phyloP scores from a whole-genome alignment of 306 rosid species.

The Boehmeria nivea region DNA sequence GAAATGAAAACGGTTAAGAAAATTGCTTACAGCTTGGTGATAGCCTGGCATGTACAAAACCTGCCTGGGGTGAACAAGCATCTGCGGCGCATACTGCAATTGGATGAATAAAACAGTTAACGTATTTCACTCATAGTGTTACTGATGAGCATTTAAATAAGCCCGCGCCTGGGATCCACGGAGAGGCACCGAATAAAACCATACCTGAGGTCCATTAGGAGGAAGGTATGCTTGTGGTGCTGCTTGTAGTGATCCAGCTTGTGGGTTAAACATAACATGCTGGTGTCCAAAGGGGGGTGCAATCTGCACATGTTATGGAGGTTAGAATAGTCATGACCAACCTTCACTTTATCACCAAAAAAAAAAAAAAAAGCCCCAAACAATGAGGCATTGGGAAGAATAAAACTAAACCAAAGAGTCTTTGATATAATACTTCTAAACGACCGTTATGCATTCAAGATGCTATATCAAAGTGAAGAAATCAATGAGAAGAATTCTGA shows the following conservation, averaged over 20 bases:
- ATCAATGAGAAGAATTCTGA: too few species aligned
- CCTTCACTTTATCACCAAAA: too few species aligned
- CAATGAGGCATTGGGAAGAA: too few species aligned
- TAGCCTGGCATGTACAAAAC: constrained; percentile 67
- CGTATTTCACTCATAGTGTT: too few species aligned
- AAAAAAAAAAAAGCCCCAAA: too few species aligned
- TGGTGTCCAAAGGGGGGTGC: constrained; percentile 67
- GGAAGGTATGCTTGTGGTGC: constrained; percentile 67
- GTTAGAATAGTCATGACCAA: too few species aligned
- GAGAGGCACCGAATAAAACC: constrained; percentile 15
- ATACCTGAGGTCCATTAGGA: constrained; percentile 90
- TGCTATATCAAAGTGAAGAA: too few species aligned
- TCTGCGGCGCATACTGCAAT: constrained; percentile 78
- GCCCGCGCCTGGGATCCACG: not conserved
- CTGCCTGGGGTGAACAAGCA: constrained; percentile 83
- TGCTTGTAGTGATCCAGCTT: constrained; percentile 57
- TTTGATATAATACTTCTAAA: not conserved
- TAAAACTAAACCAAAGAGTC: not conserved
- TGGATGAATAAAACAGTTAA: too few species aligned
- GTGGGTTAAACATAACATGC: constrained; percentile 70
- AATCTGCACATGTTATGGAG: constrained; percentile 47
- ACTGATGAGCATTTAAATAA: too few species aligned
- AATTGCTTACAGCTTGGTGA: constrained; percentile 76
- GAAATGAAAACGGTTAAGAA: not conserved
- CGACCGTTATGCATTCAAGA: not conserved